These are phyloP conservation scores for Globisporangium ultimum DNA, from an alignment of 352 stramenopile species.

Conservation along the genomic window DNA sequence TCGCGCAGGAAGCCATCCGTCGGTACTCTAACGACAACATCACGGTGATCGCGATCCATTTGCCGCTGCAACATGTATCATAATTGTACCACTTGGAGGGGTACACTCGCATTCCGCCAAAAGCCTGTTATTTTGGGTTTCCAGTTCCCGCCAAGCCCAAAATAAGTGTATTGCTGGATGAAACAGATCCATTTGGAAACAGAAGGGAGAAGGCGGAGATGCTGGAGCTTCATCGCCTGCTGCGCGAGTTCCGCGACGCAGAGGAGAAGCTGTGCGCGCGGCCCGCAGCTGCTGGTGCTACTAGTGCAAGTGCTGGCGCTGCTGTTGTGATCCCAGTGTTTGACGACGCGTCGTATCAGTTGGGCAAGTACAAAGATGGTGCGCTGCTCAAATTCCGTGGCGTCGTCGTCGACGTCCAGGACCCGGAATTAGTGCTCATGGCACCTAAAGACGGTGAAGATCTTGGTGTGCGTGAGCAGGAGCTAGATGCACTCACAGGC, in stretches of 20 bases:
- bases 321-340: slow-evolving; percentile 30
- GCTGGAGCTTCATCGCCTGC: slow-evolving; percentile 12
- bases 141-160: slow-evolving; percentile 1
- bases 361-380: slow-evolving; percentile 52
- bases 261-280: slow-evolving; percentile 1
- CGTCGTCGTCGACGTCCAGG: slow-evolving; percentile 66
- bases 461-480: background rate
- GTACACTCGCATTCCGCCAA: background rate
- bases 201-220: slow-evolving; percentile 9
- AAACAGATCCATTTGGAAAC: background rate
- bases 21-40: slow-evolving; percentile 83
- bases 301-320: background rate
- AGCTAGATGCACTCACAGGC: background rate
- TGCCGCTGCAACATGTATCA: background rate
- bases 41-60: slow-evolving; percentile 39
- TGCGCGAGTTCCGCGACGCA: slow-evolving; percentile 9
- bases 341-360: slow-evolving; percentile 35
- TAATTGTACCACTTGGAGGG: background rate
- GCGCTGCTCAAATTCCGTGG: slow-evolving; percentile 60
- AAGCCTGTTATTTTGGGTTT: background rate
- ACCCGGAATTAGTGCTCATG: slow-evolving; percentile 66
- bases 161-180: background rate
- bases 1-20: slow-evolving; percentile 69
- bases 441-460: slow-evolving; percentile 9
- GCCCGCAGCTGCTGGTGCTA: background rate